Conservation (phyloP, 352 stramenopile genomes). For the Peronosclerospora sorghi region DNA sequence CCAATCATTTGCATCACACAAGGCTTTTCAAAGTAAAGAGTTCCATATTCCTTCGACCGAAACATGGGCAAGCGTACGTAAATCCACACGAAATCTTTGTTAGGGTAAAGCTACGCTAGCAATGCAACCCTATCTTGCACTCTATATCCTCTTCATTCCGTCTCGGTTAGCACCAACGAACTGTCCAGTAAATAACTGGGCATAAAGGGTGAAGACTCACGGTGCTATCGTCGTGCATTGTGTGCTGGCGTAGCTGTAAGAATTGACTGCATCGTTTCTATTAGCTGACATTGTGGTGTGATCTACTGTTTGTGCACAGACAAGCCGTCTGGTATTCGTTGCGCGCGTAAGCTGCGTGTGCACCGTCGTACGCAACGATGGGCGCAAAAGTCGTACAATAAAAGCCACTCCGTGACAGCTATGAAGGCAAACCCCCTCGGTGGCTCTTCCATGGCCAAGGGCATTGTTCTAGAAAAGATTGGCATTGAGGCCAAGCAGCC, state of each 20-base stretch:
- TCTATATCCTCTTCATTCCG: background rate
- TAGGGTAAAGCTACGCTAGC: too few relatives aligned
- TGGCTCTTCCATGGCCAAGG: conserved; percentile 99
- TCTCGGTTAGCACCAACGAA: too few relatives aligned
- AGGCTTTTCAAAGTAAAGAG: conserved; percentile 25
- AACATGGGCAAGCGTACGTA: conserved; percentile 83
- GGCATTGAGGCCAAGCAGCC: conserved; percentile 99
- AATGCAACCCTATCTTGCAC: too few relatives aligned
- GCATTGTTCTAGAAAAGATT: conserved; percentile 99
- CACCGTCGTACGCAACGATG: conserved; percentile 97
- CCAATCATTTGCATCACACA: conserved; percentile 25
- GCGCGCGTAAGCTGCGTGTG: conserved; percentile 98
- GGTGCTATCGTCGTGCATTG: too few relatives aligned
- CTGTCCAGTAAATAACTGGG: too few relatives aligned
- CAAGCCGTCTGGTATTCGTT: conserved; percentile 98
- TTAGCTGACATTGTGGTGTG: conserved; percentile 2
- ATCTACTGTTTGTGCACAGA: conserved; percentile 35
- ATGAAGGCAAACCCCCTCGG: conserved; percentile 99
- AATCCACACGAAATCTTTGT: background rate
- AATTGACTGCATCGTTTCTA: background rate
- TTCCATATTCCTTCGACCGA: conserved; percentile 70
- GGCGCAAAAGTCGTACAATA: conserved; percentile 98
- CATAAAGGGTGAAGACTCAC: too few relatives aligned
- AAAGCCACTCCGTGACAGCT: conserved; percentile 97
- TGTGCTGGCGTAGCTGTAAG: background rate